phyloP scores from a whole-genome alignment of 2,329 filamentous ascomycete genomes.

The Xylaria multiplex region DNA sequence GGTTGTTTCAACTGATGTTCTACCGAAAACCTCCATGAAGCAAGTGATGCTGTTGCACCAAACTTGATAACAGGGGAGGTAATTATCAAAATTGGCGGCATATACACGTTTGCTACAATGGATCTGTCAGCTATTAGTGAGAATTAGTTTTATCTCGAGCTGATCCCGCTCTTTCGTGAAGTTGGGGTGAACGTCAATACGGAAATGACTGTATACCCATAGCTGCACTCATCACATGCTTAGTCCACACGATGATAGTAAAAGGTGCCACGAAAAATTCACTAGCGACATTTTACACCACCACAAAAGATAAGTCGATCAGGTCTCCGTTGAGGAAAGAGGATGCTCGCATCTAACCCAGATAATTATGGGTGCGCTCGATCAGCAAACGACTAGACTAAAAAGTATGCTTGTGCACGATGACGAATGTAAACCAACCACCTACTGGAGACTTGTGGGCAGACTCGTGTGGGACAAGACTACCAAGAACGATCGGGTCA shows the following conservation, averaged over 20 bases:
- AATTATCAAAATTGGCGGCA: not conserved
- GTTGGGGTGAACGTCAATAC: not conserved
- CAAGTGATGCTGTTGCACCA: no score
- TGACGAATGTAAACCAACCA: conserved; percentile 25
- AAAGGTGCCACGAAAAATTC: not conserved
- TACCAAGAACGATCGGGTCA: conserved; percentile 13
- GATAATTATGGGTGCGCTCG: not conserved
- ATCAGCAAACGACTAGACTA: no score
- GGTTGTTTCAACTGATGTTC: conserved; percentile 6
- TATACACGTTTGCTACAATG: not conserved
- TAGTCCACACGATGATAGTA: not conserved
- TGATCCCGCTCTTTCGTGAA: not conserved
- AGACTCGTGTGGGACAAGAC: not conserved
- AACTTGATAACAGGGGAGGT: not conserved
- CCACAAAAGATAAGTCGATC: conserved; percentile 8
- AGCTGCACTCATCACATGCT: not conserved
- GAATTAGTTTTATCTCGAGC: not conserved
- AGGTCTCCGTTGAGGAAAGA: conserved; percentile 17
- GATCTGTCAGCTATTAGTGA: not conserved
- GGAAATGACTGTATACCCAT: not conserved
- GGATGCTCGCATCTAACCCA: conserved; percentile 6
- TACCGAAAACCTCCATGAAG: not conserved
- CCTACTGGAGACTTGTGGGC: conserved; percentile 4
- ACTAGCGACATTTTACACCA: not conserved
- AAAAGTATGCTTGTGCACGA: conserved; percentile 5